phyloP scores from a whole-genome alignment of 495 filamentous ascomycete genomes.

The Glonium stellatum region DNA sequence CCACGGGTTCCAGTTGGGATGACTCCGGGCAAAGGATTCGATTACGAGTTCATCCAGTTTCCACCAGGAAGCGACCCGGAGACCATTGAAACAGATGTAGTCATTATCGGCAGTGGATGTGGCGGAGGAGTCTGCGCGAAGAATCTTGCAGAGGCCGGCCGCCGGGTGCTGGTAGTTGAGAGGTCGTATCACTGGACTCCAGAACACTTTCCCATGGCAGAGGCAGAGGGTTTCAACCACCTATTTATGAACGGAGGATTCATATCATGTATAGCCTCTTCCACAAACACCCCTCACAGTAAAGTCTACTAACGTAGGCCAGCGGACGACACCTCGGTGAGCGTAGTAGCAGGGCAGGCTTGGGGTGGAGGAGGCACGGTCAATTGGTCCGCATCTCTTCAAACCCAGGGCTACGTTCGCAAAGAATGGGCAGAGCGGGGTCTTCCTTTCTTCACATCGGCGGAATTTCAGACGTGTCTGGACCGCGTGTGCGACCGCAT shows the following conservation, averaged over 20 bases:
- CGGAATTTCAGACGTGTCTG: conserved; percentile 66
- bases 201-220: conserved; percentile 65
- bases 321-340: conserved; percentile 57
- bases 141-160: conserved; percentile 67
- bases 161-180: conserved; percentile 73
- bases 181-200: conserved; percentile 69
- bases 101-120: conserved; percentile 81
- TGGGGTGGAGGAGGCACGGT: conserved; percentile 86
- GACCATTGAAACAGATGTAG: conserved; percentile 68
- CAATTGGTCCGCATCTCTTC: conserved; percentile 82
- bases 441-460: conserved; percentile 69
- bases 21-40: conserved; percentile 48
- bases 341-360: conserved; percentile 58
- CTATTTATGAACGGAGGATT: conserved; percentile 46
- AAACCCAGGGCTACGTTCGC: conserved; percentile 72
- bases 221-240: conserved; percentile 47
- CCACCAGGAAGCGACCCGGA: conserved; percentile 41
- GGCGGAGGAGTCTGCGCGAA: conserved; percentile 81
- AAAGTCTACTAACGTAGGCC: conserved; percentile 1
- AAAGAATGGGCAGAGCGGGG: conserved; percentile 72
- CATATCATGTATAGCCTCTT: conserved; percentile 18
- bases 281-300: not conserved
- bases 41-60: conserved; percentile 51
- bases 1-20: conserved; percentile 56
- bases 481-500: conserved; percentile 68